Evolutionary conservation across 345 rosid genomes (phyloP), one percentile per base, ranked within the genome.

Genomic region (Acer yangbiense): DNA sequence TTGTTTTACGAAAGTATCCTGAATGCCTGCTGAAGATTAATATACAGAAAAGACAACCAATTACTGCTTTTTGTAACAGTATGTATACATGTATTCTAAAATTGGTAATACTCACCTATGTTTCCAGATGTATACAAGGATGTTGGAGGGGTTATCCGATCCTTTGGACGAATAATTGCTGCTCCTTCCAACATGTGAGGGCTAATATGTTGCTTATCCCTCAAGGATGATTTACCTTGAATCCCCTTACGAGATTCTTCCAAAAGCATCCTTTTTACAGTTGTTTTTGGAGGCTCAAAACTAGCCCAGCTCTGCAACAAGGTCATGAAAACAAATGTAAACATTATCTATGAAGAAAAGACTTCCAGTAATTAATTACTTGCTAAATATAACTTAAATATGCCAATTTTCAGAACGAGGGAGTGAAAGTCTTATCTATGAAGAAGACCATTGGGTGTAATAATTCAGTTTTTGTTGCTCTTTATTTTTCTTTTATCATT

Each of bases 281-380:
- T 96, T 79, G 99, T 96, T 81, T 91, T 96, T 60, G 97, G 85
- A 70, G 99, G 98, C 85, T 90, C 93, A 84, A 90, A 96, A 79
- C 86, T 89, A 71, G 91, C 89, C 97, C 90, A 91, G 80, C 91
- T 90, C 99, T 96, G 90, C 72, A 86, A 69, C 79, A 71, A 75
- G 72, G 57, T 76, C 76, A 80, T 52, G 50, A 55, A 20, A 80
- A 63, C 54, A 72, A 27, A 74, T 48, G 44, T 57, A 6, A n/a
- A n/a, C 46, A 29, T 21, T 14, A 43, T 43, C n/a, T n/a, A n/a
- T n/a, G 32, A 73, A 73, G 52, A 73, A 73, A 25, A 44, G 69
- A 44, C 58, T 46, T 74, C 29, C 60, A 29, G 11, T 72, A 35
- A 72, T 18, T 39, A 35, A 54, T 29, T 71, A 73, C 16, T 61